Conservation (phyloP, 1,284 basidiomycete species). For the Ustilago xerochloae region DNA sequence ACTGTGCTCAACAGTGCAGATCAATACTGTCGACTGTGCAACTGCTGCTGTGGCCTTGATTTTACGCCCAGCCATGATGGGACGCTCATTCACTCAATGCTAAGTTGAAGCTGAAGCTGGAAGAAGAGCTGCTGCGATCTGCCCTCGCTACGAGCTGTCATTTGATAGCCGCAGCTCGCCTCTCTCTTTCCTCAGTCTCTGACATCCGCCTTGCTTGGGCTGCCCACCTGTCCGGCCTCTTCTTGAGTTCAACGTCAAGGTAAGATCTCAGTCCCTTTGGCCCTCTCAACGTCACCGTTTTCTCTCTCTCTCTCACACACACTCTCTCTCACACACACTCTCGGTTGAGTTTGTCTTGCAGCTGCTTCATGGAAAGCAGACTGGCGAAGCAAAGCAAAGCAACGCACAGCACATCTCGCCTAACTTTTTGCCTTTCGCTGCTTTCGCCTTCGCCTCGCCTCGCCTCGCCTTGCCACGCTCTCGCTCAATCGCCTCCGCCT, state of each 20-base stretch:
- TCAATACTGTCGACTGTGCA: neutral
- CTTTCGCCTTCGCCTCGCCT: slow-evolving; percentile 1
- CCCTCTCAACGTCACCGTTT: slow-evolving; percentile 1
- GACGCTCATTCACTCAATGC: too few relatives aligned
- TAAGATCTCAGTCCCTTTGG: slow-evolving; percentile 6
- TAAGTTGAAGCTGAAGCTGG: neutral
- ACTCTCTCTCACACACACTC: neutral
- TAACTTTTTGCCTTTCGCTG: neutral
- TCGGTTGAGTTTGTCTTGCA: neutral
- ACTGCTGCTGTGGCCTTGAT: neutral
- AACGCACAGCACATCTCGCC: too few relatives aligned
- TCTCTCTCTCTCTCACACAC: too few relatives aligned
- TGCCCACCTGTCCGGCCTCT: slow-evolving; percentile 13
- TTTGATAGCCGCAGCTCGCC: neutral
- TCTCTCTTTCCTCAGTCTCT: neutral
- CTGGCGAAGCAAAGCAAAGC: too few relatives aligned
- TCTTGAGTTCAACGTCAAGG: neutral
- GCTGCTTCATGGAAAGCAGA: neutral
- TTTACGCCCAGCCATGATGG: neutral
- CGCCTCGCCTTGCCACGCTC: slow-evolving; percentile 20
- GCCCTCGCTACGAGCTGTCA: slow-evolving; percentile 36
- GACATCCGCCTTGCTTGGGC: neutral
- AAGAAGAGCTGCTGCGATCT: slow-evolving; percentile 24
- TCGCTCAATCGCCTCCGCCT: slow-evolving; percentile 14
- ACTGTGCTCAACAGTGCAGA: neutral